These are phyloP conservation scores for Tricholoma hemisulphureum DNA, from an alignment of 768 basidiomycete genomes.

Conservation along the genomic window DNA sequence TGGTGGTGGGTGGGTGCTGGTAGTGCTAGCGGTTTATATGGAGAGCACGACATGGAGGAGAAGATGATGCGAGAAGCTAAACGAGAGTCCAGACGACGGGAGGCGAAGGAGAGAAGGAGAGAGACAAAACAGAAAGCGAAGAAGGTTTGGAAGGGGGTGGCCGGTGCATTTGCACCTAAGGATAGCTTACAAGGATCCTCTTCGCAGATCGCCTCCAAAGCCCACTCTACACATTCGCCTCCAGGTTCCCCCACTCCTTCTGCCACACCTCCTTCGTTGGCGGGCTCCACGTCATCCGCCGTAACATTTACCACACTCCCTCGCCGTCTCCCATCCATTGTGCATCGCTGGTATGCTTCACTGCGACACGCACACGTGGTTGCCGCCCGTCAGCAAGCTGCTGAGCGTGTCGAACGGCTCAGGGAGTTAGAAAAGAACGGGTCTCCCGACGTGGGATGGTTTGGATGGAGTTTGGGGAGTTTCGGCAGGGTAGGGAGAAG, in stretches of 20 bases:
- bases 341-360: constrained; percentile 56
- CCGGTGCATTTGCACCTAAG: constrained; percentile 43
- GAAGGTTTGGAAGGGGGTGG: constrained; percentile 57
- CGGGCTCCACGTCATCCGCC: constrained; percentile 14
- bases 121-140: constrained; percentile 54
- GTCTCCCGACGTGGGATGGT: constrained; percentile 23
- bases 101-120: constrained; percentile 46
- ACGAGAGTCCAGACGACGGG: constrained; percentile 45
- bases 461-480: constrained; percentile 75
- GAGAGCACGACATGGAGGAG: constrained; percentile 63
- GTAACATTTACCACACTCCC: constrained; percentile 31
- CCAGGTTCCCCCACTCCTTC: constrained; percentile 5
- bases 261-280: constrained; percentile 2
- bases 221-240: constrained; percentile 4
- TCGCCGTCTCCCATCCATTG: constrained; percentile 36
- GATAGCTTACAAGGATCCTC: constrained; percentile 5
- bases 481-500: constrained; percentile 41
- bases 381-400: constrained; percentile 70
- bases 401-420: constrained; percentile 64
- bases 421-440: constrained; percentile 53
- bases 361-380: constrained; percentile 69
- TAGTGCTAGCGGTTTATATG: constrained; percentile 57
- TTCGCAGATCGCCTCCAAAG: neutral
- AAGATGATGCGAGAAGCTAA: constrained; percentile 54
- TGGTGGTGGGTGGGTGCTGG: constrained; percentile 99